Evolutionary conservation across 2,329 filamentous ascomycete species (phyloP), one percentile per base, ranked within the genome.

Genomic region (Trichophyton mentagrophytes): DNA sequence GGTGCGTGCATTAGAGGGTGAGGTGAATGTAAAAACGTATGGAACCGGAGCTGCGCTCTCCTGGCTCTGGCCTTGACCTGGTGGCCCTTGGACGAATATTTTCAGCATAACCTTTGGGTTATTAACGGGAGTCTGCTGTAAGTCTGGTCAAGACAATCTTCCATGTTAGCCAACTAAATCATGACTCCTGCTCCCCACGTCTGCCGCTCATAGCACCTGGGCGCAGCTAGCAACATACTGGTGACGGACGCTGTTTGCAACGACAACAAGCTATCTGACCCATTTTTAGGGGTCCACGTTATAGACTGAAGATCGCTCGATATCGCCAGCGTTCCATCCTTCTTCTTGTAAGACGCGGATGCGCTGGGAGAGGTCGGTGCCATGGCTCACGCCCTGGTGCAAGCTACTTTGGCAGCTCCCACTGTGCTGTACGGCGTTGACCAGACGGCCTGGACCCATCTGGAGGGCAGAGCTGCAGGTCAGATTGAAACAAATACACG

Each of bases 111-210:
- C 90, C 79, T 96, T 96, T 17, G 90, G 79, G 40, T 84, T 85
- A n/a, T 80, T 85, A 63, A 90, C 89, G 11, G 93, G 91, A 0
- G 93, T 97, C 73, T 97, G 92, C 73, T 99, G 92, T 57, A 99
- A 83, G 76, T 97, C 89, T 93, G 8, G 22, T 22, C 17, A 8
- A 47, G 9, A 25, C 46, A 22, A 51, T 51, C 22, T 27, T 51
- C 22, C 46, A 51, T 27, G 46, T 51, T 51, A 51, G 46, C 20
- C 20, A 51, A 51, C 8, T 38, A 27, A 15, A 36, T 17, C n/a
- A 27, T 9, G 5, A 33, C 7, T 36, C 17, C n/a, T 7, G 11
- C 25, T 56, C 22, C 13, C 27, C 15, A 20, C 17, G 13, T 30
- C 25, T 30, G 25, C 22, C 36, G 13, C 9, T 56, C 40, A 33